Conservation (phyloP, 1,284 basidiomycete species). For the Apiotrichum sp. region DNA sequence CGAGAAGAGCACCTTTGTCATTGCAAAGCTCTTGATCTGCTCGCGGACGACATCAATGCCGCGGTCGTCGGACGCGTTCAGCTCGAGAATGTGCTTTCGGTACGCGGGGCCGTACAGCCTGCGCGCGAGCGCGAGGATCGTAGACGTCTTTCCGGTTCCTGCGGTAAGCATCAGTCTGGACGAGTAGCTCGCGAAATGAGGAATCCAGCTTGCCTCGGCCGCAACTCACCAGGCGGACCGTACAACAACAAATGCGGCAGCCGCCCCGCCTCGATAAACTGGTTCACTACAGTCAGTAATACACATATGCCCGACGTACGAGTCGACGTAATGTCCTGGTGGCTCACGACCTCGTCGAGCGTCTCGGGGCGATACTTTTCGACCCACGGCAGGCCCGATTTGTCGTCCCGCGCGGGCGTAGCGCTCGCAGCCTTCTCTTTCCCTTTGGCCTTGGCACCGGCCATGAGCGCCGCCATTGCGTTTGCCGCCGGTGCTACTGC, state of each 20-base stretch:
- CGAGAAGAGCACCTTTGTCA: conserved; percentile 77
- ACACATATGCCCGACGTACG: conserved; percentile 55
- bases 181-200: neutral
- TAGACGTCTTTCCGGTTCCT: conserved; percentile 93
- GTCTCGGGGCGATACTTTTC: conserved; percentile 89
- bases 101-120: conserved; percentile 77
- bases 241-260: conserved; percentile 95
- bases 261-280: conserved; percentile 91
- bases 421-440: conserved; percentile 31
- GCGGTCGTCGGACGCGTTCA: conserved; percentile 96
- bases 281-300: conserved; percentile 63
- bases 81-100: conserved; percentile 89
- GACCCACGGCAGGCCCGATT: conserved; percentile 56
- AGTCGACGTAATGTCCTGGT: conserved; percentile 85
- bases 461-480: conserved; percentile 43
- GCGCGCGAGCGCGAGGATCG: conserved; percentile 91
- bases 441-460: conserved; percentile 32
- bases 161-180: neutral
- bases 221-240: conserved; percentile 69
- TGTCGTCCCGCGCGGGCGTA: conserved; percentile 11
- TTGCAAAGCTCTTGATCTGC: conserved; percentile 97
- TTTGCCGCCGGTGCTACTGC: conserved; percentile 16
- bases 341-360: conserved; percentile 86
- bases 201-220: neutral
- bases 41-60: conserved; percentile 98